Conservation (phyloP, 164 flowering plant genomes). For the Nymphaea thermarum region DNA sequence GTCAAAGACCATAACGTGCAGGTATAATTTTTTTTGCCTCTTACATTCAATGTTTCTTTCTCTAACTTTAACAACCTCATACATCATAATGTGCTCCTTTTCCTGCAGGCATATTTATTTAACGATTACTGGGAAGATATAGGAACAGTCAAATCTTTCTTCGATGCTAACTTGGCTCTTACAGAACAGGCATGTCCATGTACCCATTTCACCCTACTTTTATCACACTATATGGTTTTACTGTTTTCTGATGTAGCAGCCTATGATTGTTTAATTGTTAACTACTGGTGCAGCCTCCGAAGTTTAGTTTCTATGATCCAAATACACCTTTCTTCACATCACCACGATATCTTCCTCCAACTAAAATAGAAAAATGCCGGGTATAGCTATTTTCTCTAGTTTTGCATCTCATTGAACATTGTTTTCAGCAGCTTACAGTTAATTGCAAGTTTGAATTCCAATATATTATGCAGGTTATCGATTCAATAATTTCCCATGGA, state of each 20-base stretch:
- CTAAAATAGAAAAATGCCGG: conserved; percentile 83
- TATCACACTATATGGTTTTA: background rate
- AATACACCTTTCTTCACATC: conserved; percentile 92
- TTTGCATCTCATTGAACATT: background rate
- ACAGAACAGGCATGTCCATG: conserved; percentile 46
- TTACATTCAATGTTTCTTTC: background rate
- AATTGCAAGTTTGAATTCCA: background rate
- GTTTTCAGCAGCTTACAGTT: background rate
- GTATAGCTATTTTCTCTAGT: conserved; percentile 21
- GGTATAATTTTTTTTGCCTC: conserved; percentile 19
- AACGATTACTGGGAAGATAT: conserved; percentile 99
- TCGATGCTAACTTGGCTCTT: conserved; percentile 87
- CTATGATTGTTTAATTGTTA: background rate
- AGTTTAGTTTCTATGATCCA: conserved; percentile 78
- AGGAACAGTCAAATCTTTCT: conserved; percentile 83
- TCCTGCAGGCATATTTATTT: conserved; percentile 73
- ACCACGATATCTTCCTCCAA: conserved; percentile 85
- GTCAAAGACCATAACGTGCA: conserved; percentile 65
- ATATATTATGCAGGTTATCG: conserved; percentile 45
- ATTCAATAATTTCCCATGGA: conserved; percentile 90
- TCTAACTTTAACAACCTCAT: background rate
- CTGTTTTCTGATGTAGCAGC: background rate
- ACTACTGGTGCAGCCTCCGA: conserved; percentile 47
- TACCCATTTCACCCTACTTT: background rate
- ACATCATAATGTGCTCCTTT: background rate